phyloP scores from a whole-genome alignment of 2,329 filamentous ascomycete species.

The Pseudovirgaria hyperparasitica region DNA sequence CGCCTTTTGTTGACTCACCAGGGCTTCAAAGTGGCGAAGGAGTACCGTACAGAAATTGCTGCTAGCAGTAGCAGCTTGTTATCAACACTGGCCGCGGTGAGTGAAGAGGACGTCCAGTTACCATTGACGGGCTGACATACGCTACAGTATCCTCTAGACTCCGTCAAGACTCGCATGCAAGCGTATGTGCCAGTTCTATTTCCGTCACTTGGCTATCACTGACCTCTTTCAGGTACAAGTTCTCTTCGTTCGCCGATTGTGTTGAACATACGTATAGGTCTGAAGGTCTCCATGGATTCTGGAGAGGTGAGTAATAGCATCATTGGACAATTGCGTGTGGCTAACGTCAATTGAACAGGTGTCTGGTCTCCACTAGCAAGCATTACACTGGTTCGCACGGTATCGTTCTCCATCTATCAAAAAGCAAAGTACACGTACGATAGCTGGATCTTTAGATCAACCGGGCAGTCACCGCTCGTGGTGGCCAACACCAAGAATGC shows the following conservation, averaged over 20 bases:
- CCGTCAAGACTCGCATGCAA: slow-evolving; percentile 83
- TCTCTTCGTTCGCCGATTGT: slow-evolving; percentile 61
- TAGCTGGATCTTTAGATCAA: slow-evolving; percentile 51
- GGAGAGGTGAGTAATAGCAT: slow-evolving; percentile 34
- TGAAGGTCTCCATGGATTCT: slow-evolving; percentile 38
- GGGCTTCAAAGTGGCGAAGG: slow-evolving; percentile 50
- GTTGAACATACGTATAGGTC: slow-evolving; percentile 58
- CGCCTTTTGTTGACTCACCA: slow-evolving; percentile 26
- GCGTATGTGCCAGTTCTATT: slow-evolving; percentile 30
- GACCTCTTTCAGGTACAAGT: slow-evolving; percentile 45
- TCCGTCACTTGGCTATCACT: slow-evolving; percentile 6
- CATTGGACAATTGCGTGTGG: slow-evolving; percentile 4
- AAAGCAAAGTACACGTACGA: slow-evolving; percentile 62
- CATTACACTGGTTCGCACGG: slow-evolving; percentile 63
- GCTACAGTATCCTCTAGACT: slow-evolving; percentile 63
- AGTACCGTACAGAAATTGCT: slow-evolving; percentile 68
- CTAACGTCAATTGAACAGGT: slow-evolving; percentile 28
- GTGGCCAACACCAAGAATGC: slow-evolving; percentile 59
- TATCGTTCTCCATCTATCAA: slow-evolving; percentile 72
- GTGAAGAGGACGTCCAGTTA: slow-evolving; percentile 8
- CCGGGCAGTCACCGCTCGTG: slow-evolving; percentile 57
- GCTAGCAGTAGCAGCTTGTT: slow-evolving; percentile 66
- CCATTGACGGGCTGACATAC: slow-evolving; percentile 9
- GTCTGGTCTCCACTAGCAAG: slow-evolving; percentile 70
- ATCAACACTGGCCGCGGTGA: slow-evolving; percentile 59